Evolutionary conservation across 176 grass and related monocot genomes (phyloP).

Genomic region (Eremochloa ophiuroides): DNA sequence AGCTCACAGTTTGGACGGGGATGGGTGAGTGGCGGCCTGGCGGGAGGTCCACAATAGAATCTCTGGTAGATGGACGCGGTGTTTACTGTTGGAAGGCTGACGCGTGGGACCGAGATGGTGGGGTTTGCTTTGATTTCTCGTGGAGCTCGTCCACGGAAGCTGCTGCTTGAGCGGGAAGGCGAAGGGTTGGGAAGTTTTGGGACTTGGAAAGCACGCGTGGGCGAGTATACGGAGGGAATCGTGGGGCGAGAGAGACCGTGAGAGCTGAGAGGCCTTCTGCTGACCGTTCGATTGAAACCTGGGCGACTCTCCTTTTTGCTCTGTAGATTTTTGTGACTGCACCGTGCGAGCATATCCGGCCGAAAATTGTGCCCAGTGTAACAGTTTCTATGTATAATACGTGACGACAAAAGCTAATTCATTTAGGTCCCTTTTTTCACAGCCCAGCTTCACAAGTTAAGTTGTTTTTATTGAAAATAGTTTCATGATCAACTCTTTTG

Average conservation of each 20-base stretch:
- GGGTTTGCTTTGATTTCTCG: neutral
- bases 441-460: no score
- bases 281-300: neutral
- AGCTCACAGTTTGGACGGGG: neutral
- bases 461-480: no score
- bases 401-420: no score
- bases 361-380: neutral
- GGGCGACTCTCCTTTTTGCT: neutral
- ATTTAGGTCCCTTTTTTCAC: no score
- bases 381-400: no score
- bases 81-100: accelerated
- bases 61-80: neutral
- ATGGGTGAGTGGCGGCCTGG: constrained; percentile 16
- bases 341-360: neutral
- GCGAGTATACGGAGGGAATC: no score
- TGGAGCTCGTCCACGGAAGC: neutral
- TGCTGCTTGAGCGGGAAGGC: constrained; percentile 17
- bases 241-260: neutral
- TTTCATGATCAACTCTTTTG: no score
- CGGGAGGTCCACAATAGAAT: neutral
- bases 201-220: neutral
- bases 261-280: neutral
- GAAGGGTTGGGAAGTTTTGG: neutral
- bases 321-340: neutral
- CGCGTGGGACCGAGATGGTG: neutral